Conservation (phyloP, 257 asterid species). For the Fraxinus anomala region DNA sequence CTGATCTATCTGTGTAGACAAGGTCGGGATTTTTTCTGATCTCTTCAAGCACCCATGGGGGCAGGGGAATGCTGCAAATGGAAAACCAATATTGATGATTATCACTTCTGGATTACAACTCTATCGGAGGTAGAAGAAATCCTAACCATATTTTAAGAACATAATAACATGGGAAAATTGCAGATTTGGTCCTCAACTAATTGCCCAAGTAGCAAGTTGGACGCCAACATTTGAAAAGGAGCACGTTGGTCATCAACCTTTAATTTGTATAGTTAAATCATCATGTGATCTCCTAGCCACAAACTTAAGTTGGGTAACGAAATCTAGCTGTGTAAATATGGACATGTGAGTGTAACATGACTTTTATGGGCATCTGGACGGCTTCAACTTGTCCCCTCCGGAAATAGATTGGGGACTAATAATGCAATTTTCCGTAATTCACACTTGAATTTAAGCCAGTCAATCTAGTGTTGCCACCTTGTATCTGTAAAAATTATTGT, state of each 20-base stretch:
- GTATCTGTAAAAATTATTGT: too few relatives aligned
- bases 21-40: conserved; percentile 85
- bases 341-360: too few relatives aligned
- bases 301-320: not conserved
- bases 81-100: not conserved
- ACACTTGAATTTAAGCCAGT: too few relatives aligned
- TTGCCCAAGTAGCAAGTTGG: not conserved
- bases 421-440: not conserved
- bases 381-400: too few relatives aligned
- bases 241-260: not conserved
- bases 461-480: too few relatives aligned
- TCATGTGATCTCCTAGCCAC: not conserved
- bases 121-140: not conserved
- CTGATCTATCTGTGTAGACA: conserved; percentile 83
- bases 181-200: not conserved
- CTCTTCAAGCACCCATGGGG: conserved; percentile 98
- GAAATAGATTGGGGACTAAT: not conserved
- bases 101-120: not conserved
- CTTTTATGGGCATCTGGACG: too few relatives aligned
- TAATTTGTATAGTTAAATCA: too few relatives aligned
- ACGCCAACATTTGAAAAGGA: not conserved
- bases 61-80: conserved; percentile 78
- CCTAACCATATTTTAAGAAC: not conserved
- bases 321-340: too few relatives aligned
- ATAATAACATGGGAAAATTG: not conserved